These are phyloP conservation scores for Dothistroma pini DNA, from an alignment of 2,329 filamentous ascomycete species.

Conservation along the genomic window DNA sequence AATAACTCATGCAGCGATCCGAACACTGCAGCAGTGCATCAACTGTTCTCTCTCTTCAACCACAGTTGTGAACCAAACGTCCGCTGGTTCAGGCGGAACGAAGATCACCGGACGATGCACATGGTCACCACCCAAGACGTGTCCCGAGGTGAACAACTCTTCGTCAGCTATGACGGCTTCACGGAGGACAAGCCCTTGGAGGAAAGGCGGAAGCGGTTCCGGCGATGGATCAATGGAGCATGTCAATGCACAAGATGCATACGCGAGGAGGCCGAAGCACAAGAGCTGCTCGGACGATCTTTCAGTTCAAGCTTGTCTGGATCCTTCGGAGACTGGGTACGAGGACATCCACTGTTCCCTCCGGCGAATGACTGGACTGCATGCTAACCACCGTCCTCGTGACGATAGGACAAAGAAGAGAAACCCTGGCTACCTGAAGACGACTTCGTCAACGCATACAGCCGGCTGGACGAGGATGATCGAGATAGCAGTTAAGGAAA, in stretches of 20 bases:
- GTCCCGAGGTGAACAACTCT: constrained; percentile 28
- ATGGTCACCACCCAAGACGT: constrained; percentile 17
- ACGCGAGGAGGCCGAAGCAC: constrained; percentile 21
- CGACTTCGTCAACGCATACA: not conserved
- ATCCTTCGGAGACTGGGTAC: constrained; percentile 6
- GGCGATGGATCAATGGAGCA: constrained; percentile 27
- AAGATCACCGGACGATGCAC: constrained; percentile 20
- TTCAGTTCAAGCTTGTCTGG: constrained; percentile 1
- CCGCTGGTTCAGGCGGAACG: constrained; percentile 60
- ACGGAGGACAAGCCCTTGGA: constrained; percentile 16
- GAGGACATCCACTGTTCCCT: not conserved
- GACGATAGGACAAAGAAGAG: not conserved
- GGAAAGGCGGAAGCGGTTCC: constrained; percentile 19
- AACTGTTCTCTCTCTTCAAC: constrained; percentile 91
- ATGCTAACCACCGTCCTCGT: not conserved
- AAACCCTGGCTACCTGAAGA: not conserved
- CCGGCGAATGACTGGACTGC: not conserved
- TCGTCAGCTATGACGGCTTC: constrained; percentile 31
- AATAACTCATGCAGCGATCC: constrained; percentile 72
- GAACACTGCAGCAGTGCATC: constrained; percentile 56
- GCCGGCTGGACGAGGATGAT: not conserved
- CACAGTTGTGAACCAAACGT: constrained; percentile 94
- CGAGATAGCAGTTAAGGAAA: not conserved
- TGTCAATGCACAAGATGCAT: constrained; percentile 29
- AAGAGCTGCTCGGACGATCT: not conserved